These are phyloP conservation scores for Globisporangium polare DNA, from an alignment of 352 stramenopile genomes.

Conservation along the genomic window DNA sequence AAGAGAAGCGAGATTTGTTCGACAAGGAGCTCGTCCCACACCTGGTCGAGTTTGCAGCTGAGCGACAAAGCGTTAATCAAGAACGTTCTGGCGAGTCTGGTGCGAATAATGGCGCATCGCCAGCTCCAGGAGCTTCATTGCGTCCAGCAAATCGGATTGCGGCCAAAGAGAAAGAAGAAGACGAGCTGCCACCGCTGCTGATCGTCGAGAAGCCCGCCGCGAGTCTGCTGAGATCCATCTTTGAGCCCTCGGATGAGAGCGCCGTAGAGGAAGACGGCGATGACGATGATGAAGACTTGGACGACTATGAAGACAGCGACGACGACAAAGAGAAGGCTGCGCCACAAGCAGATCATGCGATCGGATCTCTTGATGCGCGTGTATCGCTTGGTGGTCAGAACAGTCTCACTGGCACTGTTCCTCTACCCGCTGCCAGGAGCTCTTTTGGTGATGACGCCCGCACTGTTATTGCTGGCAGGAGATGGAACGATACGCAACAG, in stretches of 20 bases:
- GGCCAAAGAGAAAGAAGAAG: neutral
- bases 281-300: slow-evolving; percentile 21
- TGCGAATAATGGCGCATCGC: neutral
- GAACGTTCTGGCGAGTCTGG: neutral
- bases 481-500: slow-evolving; percentile 6
- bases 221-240: slow-evolving; percentile 76
- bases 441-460: neutral
- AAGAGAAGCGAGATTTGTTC: slow-evolving; percentile 50
- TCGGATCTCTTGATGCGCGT: neutral
- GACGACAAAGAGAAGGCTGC: slow-evolving; percentile 11
- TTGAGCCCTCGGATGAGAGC: slow-evolving; percentile 71
- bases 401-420: slow-evolving; percentile 2
- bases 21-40: slow-evolving; percentile 70
- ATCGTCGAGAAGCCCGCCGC: slow-evolving; percentile 35
- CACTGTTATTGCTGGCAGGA: neutral
- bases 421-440: no score
- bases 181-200: slow-evolving; percentile 37
- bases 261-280: slow-evolving; percentile 35
- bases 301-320: slow-evolving; percentile 17
- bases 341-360: neutral
- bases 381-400: neutral
- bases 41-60: slow-evolving; percentile 57
- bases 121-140: neutral
- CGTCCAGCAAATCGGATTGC: neutral
- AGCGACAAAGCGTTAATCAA: slow-evolving; percentile 15